Conservation (phyloP, 1,139 yeast genomes). For the Taphrina pruni region DNA sequence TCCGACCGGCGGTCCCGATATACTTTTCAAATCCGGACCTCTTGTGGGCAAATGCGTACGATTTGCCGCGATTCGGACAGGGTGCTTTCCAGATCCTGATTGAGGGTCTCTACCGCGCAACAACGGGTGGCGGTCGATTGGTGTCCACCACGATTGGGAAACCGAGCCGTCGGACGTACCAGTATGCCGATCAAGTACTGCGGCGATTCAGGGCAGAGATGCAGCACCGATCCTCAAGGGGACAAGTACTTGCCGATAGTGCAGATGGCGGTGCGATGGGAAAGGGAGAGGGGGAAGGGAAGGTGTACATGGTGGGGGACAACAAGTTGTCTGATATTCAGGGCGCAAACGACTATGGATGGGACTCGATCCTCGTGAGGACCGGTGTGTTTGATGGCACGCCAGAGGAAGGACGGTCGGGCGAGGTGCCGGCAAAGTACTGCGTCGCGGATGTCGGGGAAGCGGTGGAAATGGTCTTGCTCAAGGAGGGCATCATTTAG, state of each 20-base stretch:
- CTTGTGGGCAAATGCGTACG: constrained; percentile 86
- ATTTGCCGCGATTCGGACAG: constrained; percentile 82
- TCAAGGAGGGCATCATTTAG: constrained; percentile 47
- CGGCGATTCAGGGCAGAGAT: not conserved
- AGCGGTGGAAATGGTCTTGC: constrained; percentile 81
- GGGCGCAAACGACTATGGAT: constrained; percentile 86
- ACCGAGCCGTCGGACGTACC: constrained; percentile 66
- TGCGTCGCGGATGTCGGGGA: constrained; percentile 75
- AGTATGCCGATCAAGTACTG: constrained; percentile 75
- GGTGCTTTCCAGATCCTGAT: constrained; percentile 58
- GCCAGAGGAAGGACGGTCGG: constrained; percentile 70
- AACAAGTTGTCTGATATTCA: constrained; percentile 90
- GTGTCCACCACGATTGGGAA: constrained; percentile 81
- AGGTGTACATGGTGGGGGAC: constrained; percentile 92
- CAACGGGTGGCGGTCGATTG: constrained; percentile 62
- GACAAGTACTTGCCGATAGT: not conserved
- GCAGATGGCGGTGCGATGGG: constrained; percentile 58
- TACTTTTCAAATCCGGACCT: constrained; percentile 88
- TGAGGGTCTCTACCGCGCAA: constrained; percentile 65
- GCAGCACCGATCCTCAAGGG: not conserved
- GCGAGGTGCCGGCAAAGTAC: constrained; percentile 78
- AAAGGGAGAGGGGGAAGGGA: no score
- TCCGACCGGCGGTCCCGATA: constrained; percentile 74
- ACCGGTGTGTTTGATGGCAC: constrained; percentile 79
- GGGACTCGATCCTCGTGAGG: constrained; percentile 81